These are phyloP conservation scores for Sugiyamaella chiloensis DNA, from an alignment of 805 yeast species.

Conservation along the genomic window DNA sequence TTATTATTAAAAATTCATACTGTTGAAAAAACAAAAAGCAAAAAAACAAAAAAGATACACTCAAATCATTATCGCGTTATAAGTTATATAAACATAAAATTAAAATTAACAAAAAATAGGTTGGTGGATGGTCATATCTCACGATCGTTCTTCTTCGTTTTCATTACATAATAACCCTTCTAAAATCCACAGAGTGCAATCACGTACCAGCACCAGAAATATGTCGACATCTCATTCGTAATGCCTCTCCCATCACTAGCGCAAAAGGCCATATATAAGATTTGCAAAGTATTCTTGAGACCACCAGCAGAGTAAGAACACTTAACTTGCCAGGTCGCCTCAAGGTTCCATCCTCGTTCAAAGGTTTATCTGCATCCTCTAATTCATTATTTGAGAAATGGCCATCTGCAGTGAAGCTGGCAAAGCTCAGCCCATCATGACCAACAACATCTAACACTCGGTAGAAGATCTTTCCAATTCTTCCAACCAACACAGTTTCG, in stretches of 20 bases:
- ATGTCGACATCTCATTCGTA: conserved; percentile 21
- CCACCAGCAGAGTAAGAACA: conserved; percentile 21
- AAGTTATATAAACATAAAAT: too few relatives aligned
- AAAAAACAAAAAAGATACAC: too few relatives aligned
- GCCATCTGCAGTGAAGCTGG: not conserved
- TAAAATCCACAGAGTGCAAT: too few relatives aligned
- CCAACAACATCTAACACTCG: conserved; percentile 28
- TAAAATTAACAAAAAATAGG: too few relatives aligned
- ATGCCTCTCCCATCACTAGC: conserved; percentile 25
- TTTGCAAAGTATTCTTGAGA: conserved; percentile 22
- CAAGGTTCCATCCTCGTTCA: conserved; percentile 12
- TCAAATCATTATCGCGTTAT: too few relatives aligned
- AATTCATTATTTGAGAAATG: conserved; percentile 1
- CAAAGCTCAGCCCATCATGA: conserved; percentile 15
- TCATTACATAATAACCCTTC: too few relatives aligned
- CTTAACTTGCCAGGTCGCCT: conserved; percentile 17
- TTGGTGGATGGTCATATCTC: too few relatives aligned
- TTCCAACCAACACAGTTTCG: conserved; percentile 20
- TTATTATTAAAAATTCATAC: too few relatives aligned
- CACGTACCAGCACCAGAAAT: conserved; percentile 11
- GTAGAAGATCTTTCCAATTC: conserved; percentile 24
- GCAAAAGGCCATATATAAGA: conserved; percentile 28
- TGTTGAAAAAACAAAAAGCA: too few relatives aligned
- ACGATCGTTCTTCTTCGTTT: too few relatives aligned
- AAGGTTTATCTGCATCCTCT: conserved; percentile 1